Evolutionary conservation across 257 asterid species (phyloP).

Genomic region (Solanum chmielewskii): DNA sequence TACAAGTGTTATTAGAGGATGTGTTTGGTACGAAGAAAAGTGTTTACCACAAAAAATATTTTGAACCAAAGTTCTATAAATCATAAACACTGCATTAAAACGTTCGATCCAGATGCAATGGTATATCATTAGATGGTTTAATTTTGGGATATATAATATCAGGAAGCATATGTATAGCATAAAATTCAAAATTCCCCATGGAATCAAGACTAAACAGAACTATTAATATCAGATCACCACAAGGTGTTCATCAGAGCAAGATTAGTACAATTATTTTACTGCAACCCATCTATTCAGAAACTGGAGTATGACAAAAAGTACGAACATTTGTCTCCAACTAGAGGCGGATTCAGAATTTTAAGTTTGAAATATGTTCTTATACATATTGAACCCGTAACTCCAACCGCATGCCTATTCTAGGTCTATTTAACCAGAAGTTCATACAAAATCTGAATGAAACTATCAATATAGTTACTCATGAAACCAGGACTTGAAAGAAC

Average conservation of each 20-base stretch:
- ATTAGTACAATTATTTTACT: not conserved
- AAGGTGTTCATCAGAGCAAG: not conserved
- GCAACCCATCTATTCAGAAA: not conserved
- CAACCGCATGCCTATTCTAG: not conserved
- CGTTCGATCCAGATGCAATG: not conserved
- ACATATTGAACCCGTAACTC: not conserved
- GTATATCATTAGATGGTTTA: not conserved
- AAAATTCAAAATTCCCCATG: not conserved
- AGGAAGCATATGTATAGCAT: not conserved
- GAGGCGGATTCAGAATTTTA: not conserved
- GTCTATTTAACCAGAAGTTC: not conserved
- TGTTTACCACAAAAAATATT: no score
- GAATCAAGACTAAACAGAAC: not conserved
- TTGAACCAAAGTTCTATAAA: not conserved
- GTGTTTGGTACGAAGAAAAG: not conserved
- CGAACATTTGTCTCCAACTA: not conserved
- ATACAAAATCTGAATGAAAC: conserved; percentile 9
- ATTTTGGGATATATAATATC: not conserved
- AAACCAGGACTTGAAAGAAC: not conserved
- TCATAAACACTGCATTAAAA: not conserved
- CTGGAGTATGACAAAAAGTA: not conserved
- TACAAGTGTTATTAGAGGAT: not conserved
- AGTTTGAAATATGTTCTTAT: not conserved
- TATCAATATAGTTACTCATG: conserved; percentile 10
- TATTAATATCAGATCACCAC: not conserved